phyloP scores from a whole-genome alignment of 2,329 filamentous ascomycete genomes.

The Colletotrichum costaricense region DNA sequence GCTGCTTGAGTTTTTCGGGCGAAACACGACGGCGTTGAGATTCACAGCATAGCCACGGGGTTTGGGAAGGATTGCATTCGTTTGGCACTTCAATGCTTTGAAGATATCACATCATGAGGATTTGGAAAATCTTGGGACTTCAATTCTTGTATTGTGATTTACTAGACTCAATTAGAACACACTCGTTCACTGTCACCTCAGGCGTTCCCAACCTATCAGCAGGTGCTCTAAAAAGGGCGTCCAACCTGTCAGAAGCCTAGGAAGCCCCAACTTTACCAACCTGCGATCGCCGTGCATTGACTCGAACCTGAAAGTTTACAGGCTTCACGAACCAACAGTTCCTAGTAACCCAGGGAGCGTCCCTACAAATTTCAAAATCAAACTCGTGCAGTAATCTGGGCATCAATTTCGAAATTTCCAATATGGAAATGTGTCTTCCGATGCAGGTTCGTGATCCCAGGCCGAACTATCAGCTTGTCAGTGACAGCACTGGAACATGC shows the following conservation, averaged over 20 bases:
- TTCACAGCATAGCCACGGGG: background rate
- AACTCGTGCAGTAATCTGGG: constrained; percentile 49
- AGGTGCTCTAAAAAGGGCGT: background rate
- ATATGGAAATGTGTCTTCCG: constrained; percentile 44
- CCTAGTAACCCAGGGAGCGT: background rate
- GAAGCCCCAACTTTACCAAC: too few relatives aligned
- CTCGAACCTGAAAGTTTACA: background rate
- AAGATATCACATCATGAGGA: background rate
- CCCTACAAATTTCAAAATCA: constrained; percentile 42
- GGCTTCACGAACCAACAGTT: background rate
- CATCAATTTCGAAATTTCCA: constrained; percentile 57
- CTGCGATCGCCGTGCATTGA: background rate
- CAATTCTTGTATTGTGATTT: background rate
- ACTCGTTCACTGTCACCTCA: background rate
- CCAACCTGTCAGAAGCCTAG: background rate
- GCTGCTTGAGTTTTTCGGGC: background rate
- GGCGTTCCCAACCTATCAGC: too few relatives aligned
- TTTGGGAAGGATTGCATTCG: background rate
- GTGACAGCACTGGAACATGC: too few relatives aligned
- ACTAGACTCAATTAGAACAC: background rate
- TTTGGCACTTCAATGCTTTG: background rate
- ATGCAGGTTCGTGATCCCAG: constrained; percentile 64
- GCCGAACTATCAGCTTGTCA: constrained; percentile 50
- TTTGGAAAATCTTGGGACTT: background rate
- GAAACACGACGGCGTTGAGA: background rate